Evolutionary conservation across 169 alveolate species (phyloP).

Genomic region (Cryptosporidium sp.): DNA sequence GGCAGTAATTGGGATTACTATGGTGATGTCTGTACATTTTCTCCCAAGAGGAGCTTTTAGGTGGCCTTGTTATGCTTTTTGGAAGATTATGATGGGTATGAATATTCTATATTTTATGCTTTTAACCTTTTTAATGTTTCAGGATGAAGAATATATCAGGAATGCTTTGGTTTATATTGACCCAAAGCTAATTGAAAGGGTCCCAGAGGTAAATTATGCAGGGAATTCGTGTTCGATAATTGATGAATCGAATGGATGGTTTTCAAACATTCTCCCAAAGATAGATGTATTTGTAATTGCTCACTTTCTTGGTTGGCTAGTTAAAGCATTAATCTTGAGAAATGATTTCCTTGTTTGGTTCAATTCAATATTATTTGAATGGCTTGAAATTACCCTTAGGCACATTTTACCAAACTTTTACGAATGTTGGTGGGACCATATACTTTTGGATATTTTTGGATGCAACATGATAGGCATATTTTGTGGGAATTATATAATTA

Average conservation of each 20-base stretch:
- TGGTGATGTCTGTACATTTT: background rate
- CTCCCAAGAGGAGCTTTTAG: slow-evolving; percentile 78
- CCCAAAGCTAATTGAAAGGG: slow-evolving; percentile 83
- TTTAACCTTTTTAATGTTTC: slow-evolving; percentile 77
- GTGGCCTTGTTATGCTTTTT: slow-evolving; percentile 77
- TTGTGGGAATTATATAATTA: slow-evolving; percentile 76
- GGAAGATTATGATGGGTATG: slow-evolving; percentile 77
- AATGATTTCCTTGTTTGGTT: slow-evolving; percentile 86
- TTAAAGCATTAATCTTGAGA: slow-evolving; percentile 88
- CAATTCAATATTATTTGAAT: slow-evolving; percentile 85
- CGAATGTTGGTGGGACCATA: slow-evolving; percentile 95
- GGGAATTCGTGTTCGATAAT: slow-evolving; percentile 84
- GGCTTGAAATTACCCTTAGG: slow-evolving; percentile 88
- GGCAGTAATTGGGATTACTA: background rate
- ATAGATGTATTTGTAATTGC: slow-evolving; percentile 88
- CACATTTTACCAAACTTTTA: slow-evolving; percentile 91
- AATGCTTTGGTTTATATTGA: slow-evolving; percentile 80
- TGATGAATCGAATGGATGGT: slow-evolving; percentile 19
- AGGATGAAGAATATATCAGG: slow-evolving; percentile 75
- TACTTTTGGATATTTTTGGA: slow-evolving; percentile 85
- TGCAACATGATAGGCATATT: slow-evolving; percentile 86
- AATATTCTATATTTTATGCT: slow-evolving; percentile 71
- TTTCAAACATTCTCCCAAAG: slow-evolving; percentile 75
- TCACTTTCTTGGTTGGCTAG: slow-evolving; percentile 89
- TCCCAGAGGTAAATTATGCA: slow-evolving; percentile 87